phyloP scores from a whole-genome alignment of 2,329 filamentous ascomycete species.

The Xylariaceae sp. region DNA sequence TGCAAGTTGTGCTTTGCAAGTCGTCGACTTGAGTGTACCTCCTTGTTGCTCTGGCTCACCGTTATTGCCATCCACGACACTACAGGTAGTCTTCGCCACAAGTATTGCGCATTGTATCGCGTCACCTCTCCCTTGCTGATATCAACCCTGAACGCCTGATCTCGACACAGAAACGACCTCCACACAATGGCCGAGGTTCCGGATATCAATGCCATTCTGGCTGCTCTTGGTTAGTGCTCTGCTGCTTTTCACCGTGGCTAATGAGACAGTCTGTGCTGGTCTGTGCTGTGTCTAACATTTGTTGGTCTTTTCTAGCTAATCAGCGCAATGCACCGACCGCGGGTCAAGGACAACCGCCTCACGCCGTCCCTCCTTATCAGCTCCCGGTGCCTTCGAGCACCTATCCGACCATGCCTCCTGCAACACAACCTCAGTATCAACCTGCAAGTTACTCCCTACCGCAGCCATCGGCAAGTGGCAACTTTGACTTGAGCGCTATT shows the following conservation, averaged over 20 bases:
- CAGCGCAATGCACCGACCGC: constrained; percentile 42
- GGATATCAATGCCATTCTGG: constrained; percentile 46
- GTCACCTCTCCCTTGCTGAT: constrained; percentile 1
- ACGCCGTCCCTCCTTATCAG: constrained; percentile 34
- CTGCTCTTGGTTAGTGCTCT: constrained; percentile 43
- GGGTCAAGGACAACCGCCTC: constrained; percentile 40
- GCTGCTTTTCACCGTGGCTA: neutral
- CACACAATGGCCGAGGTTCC: constrained; percentile 39
- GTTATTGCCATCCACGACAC: constrained; percentile 4
- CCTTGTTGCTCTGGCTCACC: constrained; percentile 6
- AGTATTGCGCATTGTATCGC: constrained; percentile 11
- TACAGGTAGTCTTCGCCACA: constrained; percentile 10
- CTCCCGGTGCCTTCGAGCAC: constrained; percentile 38
- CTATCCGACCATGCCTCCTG: constrained; percentile 39
- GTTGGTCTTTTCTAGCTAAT: constrained; percentile 35
- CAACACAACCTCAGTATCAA: constrained; percentile 36
- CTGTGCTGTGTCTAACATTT: constrained; percentile 22
- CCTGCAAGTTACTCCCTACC: constrained; percentile 49
- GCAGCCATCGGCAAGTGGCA: constrained; percentile 68
- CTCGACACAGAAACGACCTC: constrained; percentile 6
- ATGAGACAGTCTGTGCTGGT: neutral
- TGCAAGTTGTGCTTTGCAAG: constrained; percentile 15
- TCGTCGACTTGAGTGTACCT: constrained; percentile 1
- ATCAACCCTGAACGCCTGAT: neutral
- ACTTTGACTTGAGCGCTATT: constrained; percentile 73